Evolutionary conservation across 345 rosid genomes (phyloP).

Genomic region (Angophora floribunda): DNA sequence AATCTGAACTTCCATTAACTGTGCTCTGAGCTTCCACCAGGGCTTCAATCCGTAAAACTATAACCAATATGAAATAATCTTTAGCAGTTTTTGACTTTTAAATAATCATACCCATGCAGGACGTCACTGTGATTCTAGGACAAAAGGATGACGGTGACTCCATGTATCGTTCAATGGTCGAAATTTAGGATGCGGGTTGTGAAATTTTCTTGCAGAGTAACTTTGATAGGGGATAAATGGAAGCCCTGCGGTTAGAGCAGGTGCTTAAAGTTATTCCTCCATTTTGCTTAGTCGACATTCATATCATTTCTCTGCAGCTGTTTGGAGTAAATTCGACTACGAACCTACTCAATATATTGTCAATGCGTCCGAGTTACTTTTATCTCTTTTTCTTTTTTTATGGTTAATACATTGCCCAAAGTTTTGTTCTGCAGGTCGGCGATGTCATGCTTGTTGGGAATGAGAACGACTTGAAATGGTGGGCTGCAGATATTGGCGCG

Average conservation of each 20-base stretch:
- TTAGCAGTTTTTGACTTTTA: not conserved
- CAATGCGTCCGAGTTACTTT: too few species aligned
- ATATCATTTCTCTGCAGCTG: too few species aligned
- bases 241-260: not conserved
- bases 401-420: too few species aligned
- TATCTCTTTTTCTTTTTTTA: too few species aligned
- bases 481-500: too few species aligned
- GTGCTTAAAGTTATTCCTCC: too few species aligned
- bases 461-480: too few species aligned
- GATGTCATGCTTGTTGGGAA: too few species aligned
- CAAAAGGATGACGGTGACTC: not conserved
- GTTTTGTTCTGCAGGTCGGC: too few species aligned
- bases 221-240: not conserved
- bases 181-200: not conserved
- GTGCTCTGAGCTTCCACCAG: not conserved
- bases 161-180: not conserved
- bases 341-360: too few species aligned
- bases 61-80: not conserved
- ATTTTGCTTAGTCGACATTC: too few species aligned
- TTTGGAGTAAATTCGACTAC: too few species aligned
- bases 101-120: not conserved
- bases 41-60: not conserved
- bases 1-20: not conserved
- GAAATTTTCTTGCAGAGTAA: not conserved
- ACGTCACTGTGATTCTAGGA: not conserved